Base-by-base conservation (phyloP, 805 yeast genomes). In the Pichia nakasei region DNA sequence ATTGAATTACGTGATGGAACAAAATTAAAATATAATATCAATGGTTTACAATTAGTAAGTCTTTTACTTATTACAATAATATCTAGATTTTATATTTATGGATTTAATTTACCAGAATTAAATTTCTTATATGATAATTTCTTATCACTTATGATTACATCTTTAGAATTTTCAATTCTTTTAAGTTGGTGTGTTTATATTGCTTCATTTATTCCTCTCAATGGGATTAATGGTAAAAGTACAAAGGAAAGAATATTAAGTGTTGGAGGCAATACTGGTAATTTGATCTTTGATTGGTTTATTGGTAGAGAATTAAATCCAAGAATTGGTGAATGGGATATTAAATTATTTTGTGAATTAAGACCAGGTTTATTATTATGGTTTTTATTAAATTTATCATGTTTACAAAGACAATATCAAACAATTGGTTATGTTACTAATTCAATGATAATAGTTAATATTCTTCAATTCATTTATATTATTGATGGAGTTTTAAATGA, bases 221-320 rank as follows among this genome's bases (percentile, higher is more conserved):
- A 82, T 56, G 82, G 81, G n/a, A n/a, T n/a, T 6, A 44, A 54
- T 5, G 75, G 72, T 0, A 75, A n/a, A n/a, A n/a, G 72, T 0
- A 75, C 80, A 1, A 68, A 67, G 11, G 93, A 85, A 55, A 70
- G 85, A 50, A 77, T 93, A 34, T 69, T 93, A 42, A 89, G 97
- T 0, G 61, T 75, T 34, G 93, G 93, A 37, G 98, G 98, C 3
- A 91, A 91, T 64, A 72, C 95, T 0, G 85, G 86, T 0, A 79
- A 75, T 51, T 52, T 64, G 0, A 53, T 91, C 9, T 91, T 85
- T 59, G 96, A 93, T 58, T 89, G 96, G 97, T 93, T 88, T 58
- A 88, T 93, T 59, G 98, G 98, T 26, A 78, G 98, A 48, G 97
- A 91, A 65, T 70, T 93, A 57, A 93, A 93, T 60, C 98, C 97